Base-by-base conservation (phyloP, 768 basidiomycete genomes). In the Macrolepiota dolichaula region DNA sequence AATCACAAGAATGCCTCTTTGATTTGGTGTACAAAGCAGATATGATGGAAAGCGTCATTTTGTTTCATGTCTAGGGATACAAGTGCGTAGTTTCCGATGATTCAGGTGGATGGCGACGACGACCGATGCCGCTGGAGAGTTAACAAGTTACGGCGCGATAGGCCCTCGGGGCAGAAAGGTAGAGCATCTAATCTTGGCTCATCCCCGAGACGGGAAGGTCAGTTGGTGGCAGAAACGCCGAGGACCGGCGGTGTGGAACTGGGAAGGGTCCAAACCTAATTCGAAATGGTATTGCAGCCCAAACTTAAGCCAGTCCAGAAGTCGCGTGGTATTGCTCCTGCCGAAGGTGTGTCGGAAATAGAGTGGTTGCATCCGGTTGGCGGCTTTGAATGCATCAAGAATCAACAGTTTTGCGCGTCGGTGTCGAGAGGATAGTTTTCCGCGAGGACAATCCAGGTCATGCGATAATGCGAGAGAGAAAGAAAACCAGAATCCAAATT, bases 31-130 rank as follows among this genome's bases (percentile, higher is more conserved):
- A 60, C 52, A 60, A 44, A 57, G 47, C 57, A 37, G 51, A 57
- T 27, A 37, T n/a, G 27, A 61, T 61, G 46, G 52, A 61, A 49
- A 47, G 32, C 24, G 59, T 49, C 59, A 55, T 55, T 61, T 61
- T 54, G 51, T 60, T 61, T 61, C 53, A 35, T 55, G 59, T 61
- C 59, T 61, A 61, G 37, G n/a, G 51, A 61, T 61, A 61, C 59
- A 61, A 38, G 32, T 61, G 53, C 51, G 40, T 61, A 24, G 42
- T 49, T 54, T 61, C 52, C 59, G 24, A 36, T 46, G 44, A 49
- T 55, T 53, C 59, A 55, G 50, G 36, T 38, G 36, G 25, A 35
- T 51, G 29, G 32, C 29, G 17, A 19, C 44, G 51, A 52, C 29
- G 25, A 19, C n/a, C 51, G 19, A 53, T 27, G 27, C 7, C 15